phyloP scores from a whole-genome alignment of 306 rosid genomes.

The Boehmeria nivea region DNA sequence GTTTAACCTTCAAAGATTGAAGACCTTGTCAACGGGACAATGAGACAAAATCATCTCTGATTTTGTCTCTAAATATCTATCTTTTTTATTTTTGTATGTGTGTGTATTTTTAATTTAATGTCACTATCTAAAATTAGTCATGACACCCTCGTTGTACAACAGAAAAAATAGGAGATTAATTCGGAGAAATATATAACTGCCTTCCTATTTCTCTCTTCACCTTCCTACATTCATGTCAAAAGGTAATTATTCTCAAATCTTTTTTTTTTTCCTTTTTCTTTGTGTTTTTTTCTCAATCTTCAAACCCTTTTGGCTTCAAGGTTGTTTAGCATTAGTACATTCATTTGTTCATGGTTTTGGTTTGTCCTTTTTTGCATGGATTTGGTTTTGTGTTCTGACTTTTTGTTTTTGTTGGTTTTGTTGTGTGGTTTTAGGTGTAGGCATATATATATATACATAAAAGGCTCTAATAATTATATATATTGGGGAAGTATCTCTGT shows the following conservation, averaged over 20 bases:
- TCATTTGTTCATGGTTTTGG: background rate
- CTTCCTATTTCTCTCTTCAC: background rate
- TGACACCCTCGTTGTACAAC: constrained; percentile 12
- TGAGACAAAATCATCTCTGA: constrained; percentile 3
- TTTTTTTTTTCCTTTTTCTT: background rate
- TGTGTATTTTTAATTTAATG: too few relatives aligned
- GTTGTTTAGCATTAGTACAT: background rate
- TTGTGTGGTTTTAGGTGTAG: constrained; percentile 13
- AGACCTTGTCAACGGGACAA: constrained; percentile 17
- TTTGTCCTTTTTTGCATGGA: background rate
- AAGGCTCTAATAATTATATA: constrained; percentile 13
- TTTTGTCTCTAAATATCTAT: background rate
- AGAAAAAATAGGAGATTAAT: constrained; percentile 10
- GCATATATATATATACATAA: background rate
- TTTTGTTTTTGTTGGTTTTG: background rate
- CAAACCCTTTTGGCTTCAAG: background rate
- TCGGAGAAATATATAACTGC: constrained; percentile 17
- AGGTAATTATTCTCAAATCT: constrained; percentile 14
- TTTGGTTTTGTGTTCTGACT: background rate
- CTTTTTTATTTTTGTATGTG: background rate
- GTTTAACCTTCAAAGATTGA: background rate
- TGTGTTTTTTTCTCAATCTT: background rate
- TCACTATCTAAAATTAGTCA: constrained; percentile 19
- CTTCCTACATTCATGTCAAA: constrained; percentile 22
- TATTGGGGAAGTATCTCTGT: constrained; percentile 22